A percentile compares a stretch with the other conserved stretches of the same genome.
Evolutionary conservation across 1,284 basidiomycete species (phyloP).

Genomic region (Microbotryum violaceum): DNA sequence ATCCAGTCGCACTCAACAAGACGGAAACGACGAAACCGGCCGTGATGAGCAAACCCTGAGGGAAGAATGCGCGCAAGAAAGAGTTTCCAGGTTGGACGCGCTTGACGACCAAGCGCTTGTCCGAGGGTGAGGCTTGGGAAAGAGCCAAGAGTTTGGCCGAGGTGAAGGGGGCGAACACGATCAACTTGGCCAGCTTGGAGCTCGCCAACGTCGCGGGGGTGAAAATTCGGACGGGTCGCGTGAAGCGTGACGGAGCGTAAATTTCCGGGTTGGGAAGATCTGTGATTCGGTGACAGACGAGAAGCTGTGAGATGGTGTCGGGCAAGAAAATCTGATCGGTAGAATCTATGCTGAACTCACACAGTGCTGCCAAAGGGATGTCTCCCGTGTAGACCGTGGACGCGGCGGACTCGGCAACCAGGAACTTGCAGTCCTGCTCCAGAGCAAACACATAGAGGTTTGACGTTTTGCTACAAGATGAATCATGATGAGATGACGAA

Average conservation of each 20-base stretch:
- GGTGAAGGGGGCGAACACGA: constrained; percentile 13
- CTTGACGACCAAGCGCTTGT: not conserved
- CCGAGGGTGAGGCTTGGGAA: not conserved
- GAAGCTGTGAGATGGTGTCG: not conserved
- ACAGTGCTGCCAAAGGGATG: constrained; percentile 1
- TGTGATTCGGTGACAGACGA: not conserved
- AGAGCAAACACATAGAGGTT: constrained; percentile 1
- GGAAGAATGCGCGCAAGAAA: constrained; percentile 9
- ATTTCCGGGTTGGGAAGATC: not conserved
- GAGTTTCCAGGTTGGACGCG: not conserved
- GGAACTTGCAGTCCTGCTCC: not conserved
- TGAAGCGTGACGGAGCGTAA: not conserved
- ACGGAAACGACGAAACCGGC: not conserved
- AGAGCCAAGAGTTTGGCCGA: constrained; percentile 1
- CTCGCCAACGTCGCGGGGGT: not conserved
- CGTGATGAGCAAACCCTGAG: constrained; percentile 9
- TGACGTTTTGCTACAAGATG: not conserved
- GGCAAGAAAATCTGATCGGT: too few species aligned
- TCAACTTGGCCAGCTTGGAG: not conserved
- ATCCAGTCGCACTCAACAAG: constrained; percentile 1
- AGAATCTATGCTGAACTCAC: not conserved
- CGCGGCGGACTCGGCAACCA: constrained; percentile 1
- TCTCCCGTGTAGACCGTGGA: not conserved
- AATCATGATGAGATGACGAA: too few species aligned
- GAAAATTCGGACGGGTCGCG: not conserved